phyloP scores from a whole-genome alignment of 2,329 filamentous ascomycete species.

The Fusarium tanahbumbuense region DNA sequence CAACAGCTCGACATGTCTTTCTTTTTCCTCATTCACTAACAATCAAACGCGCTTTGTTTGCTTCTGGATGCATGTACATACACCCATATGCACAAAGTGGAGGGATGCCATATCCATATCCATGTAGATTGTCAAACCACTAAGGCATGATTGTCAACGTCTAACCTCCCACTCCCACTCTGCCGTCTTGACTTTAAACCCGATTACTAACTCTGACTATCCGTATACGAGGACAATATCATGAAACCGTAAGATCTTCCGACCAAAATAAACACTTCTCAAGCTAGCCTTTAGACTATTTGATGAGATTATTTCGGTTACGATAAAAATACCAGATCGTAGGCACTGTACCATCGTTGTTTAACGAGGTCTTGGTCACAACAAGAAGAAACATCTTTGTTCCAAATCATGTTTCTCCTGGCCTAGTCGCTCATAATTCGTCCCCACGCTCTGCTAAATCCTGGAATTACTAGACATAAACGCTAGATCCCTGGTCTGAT shows the following conservation, averaged over 20 bases:
- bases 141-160: background rate
- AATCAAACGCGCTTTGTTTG: slow-evolving; percentile 5
- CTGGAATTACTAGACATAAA: background rate
- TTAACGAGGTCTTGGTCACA: background rate
- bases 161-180: background rate
- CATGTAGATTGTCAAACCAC: slow-evolving; percentile 8
- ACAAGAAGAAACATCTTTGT: background rate
- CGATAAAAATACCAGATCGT: background rate
- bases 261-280: slow-evolving; percentile 1
- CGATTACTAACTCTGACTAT: slow-evolving; percentile 1
- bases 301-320: background rate
- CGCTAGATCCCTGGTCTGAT: background rate
- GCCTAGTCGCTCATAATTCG: background rate
- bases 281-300: background rate
- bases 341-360: background rate
- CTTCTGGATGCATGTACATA: background rate
- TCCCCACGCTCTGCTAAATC: background rate
- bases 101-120: background rate
- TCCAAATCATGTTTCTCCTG: background rate
- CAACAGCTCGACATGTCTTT: slow-evolving; percentile 31
- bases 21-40: slow-evolving; percentile 9
- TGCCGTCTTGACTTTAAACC: slow-evolving; percentile 1
- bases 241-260: background rate
- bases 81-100: background rate
- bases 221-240: background rate